Evolutionary conservation across 495 filamentous ascomycete genomes (phyloP).

Genomic region (Talaromyces trachyspermus): DNA sequence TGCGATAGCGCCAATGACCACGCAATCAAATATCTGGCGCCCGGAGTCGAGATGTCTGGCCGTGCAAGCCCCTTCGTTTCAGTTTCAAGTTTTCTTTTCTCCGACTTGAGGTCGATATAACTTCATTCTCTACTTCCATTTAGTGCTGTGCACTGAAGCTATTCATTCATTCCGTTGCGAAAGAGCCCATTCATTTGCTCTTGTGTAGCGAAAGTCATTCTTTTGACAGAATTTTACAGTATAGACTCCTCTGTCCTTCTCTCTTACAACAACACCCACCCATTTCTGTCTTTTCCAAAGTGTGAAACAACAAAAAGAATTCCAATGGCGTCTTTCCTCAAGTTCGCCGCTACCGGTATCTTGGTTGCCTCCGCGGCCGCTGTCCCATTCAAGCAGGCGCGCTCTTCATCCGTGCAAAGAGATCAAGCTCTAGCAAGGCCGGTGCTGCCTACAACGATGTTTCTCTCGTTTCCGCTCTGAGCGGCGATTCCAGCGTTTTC

Average conservation of each 20-base stretch:
- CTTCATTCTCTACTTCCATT: not conserved
- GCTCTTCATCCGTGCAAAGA: not conserved
- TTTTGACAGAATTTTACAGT: slow-evolving; percentile 1
- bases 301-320: no score
- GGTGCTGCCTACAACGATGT: slow-evolving; percentile 75
- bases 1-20: not conserved
- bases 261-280: not conserved
- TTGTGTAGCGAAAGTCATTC: not conserved
- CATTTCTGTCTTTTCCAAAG: not conserved
- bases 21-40: not conserved
- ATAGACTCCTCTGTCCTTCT: not conserved
- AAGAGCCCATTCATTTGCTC: slow-evolving; percentile 1
- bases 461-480: slow-evolving; percentile 44
- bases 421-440: slow-evolving; percentile 37
- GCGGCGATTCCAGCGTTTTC: slow-evolving; percentile 13
- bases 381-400: not conserved
- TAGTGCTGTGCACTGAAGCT: slow-evolving; percentile 1
- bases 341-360: not conserved
- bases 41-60: not conserved
- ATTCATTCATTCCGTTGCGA: not conserved
- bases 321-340: not conserved
- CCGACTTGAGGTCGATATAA: slow-evolving; percentile 1
- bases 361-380: not conserved
- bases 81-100: not conserved
- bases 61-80: not conserved